Evolutionary conservation across 306 rosid genomes (phyloP).

Genomic region (Lathyrus oleraceus): DNA sequence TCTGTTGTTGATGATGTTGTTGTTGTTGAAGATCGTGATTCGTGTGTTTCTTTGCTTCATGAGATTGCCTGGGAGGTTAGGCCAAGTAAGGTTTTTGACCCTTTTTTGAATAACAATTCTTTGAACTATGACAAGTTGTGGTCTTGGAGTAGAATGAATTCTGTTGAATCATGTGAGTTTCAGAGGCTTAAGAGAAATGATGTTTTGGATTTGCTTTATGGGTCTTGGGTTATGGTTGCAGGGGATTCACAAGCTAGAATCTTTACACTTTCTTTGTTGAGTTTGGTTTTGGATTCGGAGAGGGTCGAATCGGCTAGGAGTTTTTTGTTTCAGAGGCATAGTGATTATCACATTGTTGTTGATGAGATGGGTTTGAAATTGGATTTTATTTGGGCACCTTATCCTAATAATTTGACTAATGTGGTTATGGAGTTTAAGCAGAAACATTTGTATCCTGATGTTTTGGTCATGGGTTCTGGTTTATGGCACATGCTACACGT

Average conservation of each 20-base stretch:
- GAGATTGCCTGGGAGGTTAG: slow-evolving; percentile 68
- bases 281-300: slow-evolving; percentile 58
- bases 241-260: slow-evolving; percentile 90
- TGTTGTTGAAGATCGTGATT: slow-evolving; percentile 65
- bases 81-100: slow-evolving; percentile 41
- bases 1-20: slow-evolving; percentile 42
- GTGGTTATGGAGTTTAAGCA: slow-evolving; percentile 52
- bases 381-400: slow-evolving; percentile 93
- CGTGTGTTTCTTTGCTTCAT: slow-evolving; percentile 72
- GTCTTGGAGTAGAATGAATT: slow-evolving; percentile 56
- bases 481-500: slow-evolving; percentile 85
- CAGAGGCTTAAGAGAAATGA: slow-evolving; percentile 56
- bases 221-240: slow-evolving; percentile 85
- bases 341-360: slow-evolving; percentile 64
- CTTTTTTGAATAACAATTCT: slow-evolving; percentile 48
- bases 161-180: slow-evolving; percentile 60
- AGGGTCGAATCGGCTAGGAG: slow-evolving; percentile 44
- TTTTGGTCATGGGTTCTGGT: slow-evolving; percentile 80
- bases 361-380: slow-evolving; percentile 67
- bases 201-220: slow-evolving; percentile 78
- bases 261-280: slow-evolving; percentile 54
- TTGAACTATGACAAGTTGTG: slow-evolving; percentile 58
- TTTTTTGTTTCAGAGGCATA: slow-evolving; percentile 71
- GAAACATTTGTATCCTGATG: slow-evolving; percentile 67
- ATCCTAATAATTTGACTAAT: slow-evolving; percentile 58